Conservation (phyloP, 2,329 filamentous ascomycete species). For the Exophiala alcalophila region DNA sequence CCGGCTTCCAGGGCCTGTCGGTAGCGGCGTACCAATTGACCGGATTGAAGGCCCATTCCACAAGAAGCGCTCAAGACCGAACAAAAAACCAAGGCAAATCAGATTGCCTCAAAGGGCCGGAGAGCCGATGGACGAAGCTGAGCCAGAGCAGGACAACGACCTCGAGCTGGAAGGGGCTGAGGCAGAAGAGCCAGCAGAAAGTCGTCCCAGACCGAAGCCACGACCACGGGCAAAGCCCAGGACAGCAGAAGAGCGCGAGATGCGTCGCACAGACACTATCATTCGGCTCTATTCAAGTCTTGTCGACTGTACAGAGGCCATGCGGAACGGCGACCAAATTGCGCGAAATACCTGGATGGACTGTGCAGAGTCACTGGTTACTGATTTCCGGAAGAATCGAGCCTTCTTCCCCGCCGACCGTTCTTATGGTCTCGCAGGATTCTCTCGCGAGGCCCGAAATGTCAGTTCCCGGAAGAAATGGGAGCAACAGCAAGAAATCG, state of each 20-base stretch:
- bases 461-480: slow-evolving; percentile 30
- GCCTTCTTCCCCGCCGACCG: slow-evolving; percentile 57
- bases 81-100: not conserved
- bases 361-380: slow-evolving; percentile 56
- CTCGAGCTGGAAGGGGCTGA: slow-evolving; percentile 32
- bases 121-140: slow-evolving; percentile 16
- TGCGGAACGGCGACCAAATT: slow-evolving; percentile 50
- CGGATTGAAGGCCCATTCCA: slow-evolving; percentile 16
- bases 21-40: slow-evolving; percentile 7
- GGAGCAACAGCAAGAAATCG: slow-evolving; percentile 4
- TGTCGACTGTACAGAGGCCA: slow-evolving; percentile 46
- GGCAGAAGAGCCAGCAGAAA: slow-evolving; percentile 22
- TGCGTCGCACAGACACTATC: slow-evolving; percentile 42
- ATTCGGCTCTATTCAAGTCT: slow-evolving; percentile 46
- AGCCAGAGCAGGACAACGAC: slow-evolving; percentile 29
- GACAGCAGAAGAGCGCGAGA: slow-evolving; percentile 36
- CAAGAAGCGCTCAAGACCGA: slow-evolving; percentile 1
- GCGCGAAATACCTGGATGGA: slow-evolving; percentile 58
- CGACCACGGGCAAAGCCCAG: slow-evolving; percentile 27
- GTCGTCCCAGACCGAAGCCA: slow-evolving; percentile 13
- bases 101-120: not conserved
- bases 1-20: slow-evolving; percentile 17
- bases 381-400: slow-evolving; percentile 59
- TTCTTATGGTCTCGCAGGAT: slow-evolving; percentile 50
- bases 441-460: slow-evolving; percentile 41